Evolutionary conservation across 177 flowering plant species (phyloP).

Genomic region (Vitis hybrid): DNA sequence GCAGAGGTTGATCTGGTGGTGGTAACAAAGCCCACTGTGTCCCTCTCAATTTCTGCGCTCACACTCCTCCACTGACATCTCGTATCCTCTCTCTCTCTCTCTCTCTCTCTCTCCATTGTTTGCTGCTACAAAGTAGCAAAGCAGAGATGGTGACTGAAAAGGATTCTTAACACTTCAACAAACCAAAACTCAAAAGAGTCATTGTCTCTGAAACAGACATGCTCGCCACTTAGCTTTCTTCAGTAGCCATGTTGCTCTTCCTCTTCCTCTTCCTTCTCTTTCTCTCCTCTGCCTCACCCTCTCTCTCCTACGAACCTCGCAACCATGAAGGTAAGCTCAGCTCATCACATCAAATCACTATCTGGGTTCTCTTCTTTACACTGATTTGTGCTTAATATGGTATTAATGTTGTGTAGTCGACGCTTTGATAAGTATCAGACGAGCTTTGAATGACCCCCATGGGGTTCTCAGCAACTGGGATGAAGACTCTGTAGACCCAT

Average conservation of each 20-base stretch:
- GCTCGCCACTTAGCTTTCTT: too few species aligned
- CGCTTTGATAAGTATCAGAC: slow-evolving; percentile 65
- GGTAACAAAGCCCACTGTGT: slow-evolving; percentile 6
- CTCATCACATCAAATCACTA: not conserved
- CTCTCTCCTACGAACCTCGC: slow-evolving; percentile 55
- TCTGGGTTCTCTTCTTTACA: not conserved
- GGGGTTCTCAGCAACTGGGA: slow-evolving; percentile 91
- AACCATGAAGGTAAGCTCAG: slow-evolving; percentile 62
- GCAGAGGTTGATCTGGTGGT: not conserved
- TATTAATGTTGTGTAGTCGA: slow-evolving; percentile 43
- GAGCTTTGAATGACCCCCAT: slow-evolving; percentile 66
- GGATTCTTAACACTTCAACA: too few species aligned
- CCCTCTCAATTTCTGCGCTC: slow-evolving; percentile 57
- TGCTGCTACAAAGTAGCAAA: too few species aligned
- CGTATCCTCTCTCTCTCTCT: slow-evolving; percentile 29
- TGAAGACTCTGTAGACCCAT: slow-evolving; percentile 89
- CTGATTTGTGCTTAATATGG: not conserved
- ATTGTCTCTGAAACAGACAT: too few species aligned
- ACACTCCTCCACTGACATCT: slow-evolving; percentile 21
- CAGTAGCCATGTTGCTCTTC: slow-evolving; percentile 14
- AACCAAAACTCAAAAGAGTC: too few species aligned
- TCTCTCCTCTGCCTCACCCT: slow-evolving; percentile 23
- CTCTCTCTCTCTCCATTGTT: not conserved
- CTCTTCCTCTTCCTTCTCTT: slow-evolving; percentile 20
- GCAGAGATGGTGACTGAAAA: too few species aligned